Base-by-base conservation (phyloP, 257 asterid genomes). In the Fraxinus anomala region DNA sequence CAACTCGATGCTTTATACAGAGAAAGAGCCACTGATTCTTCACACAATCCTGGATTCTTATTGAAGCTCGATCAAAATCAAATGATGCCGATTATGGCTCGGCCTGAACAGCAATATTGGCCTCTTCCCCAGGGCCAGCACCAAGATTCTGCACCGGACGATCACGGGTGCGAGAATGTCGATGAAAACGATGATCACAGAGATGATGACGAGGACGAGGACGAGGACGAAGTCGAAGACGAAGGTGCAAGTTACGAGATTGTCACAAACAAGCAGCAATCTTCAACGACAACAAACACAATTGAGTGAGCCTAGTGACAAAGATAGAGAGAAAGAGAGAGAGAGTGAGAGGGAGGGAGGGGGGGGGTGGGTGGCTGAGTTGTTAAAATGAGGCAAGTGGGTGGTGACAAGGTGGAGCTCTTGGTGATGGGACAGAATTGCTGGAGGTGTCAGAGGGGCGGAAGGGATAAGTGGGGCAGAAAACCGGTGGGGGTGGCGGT, bases 91-190 rank as follows among this genome's bases (percentile, higher is more conserved):
- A 92, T 96, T 56, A 96, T 93, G 99, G 99, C 96, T 31, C 86
- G 85, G 39, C 99, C 99, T 26, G 97, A 93, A 70, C 97, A 93
- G 76, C 99, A 93, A 67, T 30, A 30, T 30, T 93, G 98, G 98
- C 98, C 99, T 2, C 81, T 80, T n/a, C 87, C 84, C 0, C 80
- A 33, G 34, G 76, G 68, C 6, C 82, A 82, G 4, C 88, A 76
- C 3, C 82, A 65, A 21, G 83, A 77, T 24, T 42, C 72, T 1
- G 51, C 73, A 40, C 78, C 75, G 85, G 89, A 86, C 2, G 89
- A 77, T 65, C 79, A 36, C 3, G 89, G 79, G 19, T 72, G 83
- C 23, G 85, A 85, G 1, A 74, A 84, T 37, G 80, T 78, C 0
- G 80, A 83, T 0, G 89, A 85, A 0, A 85, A 82, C 2, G 89